These are phyloP conservation scores for Xerocomus brunneocitrinus DNA, from an alignment of 768 basidiomycete genomes.

Conservation along the genomic window DNA sequence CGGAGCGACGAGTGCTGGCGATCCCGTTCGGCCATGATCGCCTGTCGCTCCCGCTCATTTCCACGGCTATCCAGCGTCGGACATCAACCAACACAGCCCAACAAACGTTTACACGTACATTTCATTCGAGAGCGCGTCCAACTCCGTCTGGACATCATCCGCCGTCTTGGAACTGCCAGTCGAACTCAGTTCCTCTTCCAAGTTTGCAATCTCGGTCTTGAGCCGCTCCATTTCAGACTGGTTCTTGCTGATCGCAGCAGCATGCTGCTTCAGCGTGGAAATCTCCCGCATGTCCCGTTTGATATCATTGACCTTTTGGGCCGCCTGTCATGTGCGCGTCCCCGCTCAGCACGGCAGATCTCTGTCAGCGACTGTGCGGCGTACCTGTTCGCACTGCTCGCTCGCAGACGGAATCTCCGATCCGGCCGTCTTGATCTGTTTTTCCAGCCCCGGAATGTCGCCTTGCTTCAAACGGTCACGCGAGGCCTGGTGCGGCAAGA, in stretches of 20 bases:
- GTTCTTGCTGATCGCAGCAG: constrained; percentile 52
- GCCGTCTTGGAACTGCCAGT: constrained; percentile 78
- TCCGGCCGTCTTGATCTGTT: constrained; percentile 55
- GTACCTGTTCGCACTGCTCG: constrained; percentile 58
- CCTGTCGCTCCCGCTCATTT: constrained; percentile 59
- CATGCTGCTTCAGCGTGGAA: constrained; percentile 54
- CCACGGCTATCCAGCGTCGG: constrained; percentile 44
- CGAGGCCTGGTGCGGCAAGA: constrained; percentile 54
- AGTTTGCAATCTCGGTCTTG: constrained; percentile 51
- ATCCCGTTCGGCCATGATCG: constrained; percentile 56
- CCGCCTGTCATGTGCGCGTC: constrained; percentile 36
- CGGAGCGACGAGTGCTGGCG: constrained; percentile 50
- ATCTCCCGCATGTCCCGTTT: constrained; percentile 63
- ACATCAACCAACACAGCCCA: background rate
- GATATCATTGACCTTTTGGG: constrained; percentile 46
- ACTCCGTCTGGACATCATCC: constrained; percentile 79
- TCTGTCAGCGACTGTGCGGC: constrained; percentile 2
- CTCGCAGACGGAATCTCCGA: constrained; percentile 49
- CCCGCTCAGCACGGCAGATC: background rate
- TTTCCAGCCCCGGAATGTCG: constrained; percentile 67
- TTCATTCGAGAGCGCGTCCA: constrained; percentile 56
- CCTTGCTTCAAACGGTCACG: constrained; percentile 48
- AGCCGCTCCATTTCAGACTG: constrained; percentile 57
- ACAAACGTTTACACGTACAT: constrained; percentile 8
- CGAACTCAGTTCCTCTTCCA: constrained; percentile 65